Conservation (phyloP, 2,329 filamentous ascomycete genomes). For the Rutstroemia sydowiana region DNA sequence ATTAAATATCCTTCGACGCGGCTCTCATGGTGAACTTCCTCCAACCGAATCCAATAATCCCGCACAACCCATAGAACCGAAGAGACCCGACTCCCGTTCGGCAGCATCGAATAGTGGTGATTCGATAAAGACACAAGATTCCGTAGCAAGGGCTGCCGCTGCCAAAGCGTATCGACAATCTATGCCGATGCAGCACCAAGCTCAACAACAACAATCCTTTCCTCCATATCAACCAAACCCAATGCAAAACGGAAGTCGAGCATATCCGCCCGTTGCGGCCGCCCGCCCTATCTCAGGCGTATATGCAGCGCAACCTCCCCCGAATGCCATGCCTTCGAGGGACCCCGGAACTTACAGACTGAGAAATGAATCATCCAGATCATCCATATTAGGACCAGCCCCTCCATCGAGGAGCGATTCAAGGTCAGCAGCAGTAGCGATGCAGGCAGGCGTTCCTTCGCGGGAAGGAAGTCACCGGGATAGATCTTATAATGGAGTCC, state of each 20-base stretch:
- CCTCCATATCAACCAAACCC: constrained; percentile 38
- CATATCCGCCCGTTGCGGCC: constrained; percentile 29
- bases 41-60: constrained; percentile 9
- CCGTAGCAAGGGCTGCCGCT: constrained; percentile 21
- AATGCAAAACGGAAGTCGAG: constrained; percentile 32
- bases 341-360: constrained; percentile 43
- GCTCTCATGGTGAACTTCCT: constrained; percentile 19
- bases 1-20: constrained; percentile 31
- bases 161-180: constrained; percentile 35
- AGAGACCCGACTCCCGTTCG: constrained; percentile 13
- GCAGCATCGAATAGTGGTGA: constrained; percentile 29
- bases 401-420: constrained; percentile 54
- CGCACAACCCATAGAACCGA: constrained; percentile 18
- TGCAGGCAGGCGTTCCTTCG: constrained; percentile 53
- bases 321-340: constrained; percentile 33
- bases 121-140: constrained; percentile 21
- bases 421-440: constrained; percentile 45
- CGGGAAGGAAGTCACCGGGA: constrained; percentile 65
- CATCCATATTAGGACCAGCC: constrained; percentile 45
- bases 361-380: constrained; percentile 50
- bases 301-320: constrained; percentile 35
- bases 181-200: constrained; percentile 37
- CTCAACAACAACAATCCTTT: constrained; percentile 35
- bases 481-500: constrained; percentile 56
- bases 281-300: constrained; percentile 40